These are phyloP conservation scores for Auxenochlorella pyrenoidosa DNA, from an alignment of 139 green algal genomes.

Conservation along the genomic window DNA sequence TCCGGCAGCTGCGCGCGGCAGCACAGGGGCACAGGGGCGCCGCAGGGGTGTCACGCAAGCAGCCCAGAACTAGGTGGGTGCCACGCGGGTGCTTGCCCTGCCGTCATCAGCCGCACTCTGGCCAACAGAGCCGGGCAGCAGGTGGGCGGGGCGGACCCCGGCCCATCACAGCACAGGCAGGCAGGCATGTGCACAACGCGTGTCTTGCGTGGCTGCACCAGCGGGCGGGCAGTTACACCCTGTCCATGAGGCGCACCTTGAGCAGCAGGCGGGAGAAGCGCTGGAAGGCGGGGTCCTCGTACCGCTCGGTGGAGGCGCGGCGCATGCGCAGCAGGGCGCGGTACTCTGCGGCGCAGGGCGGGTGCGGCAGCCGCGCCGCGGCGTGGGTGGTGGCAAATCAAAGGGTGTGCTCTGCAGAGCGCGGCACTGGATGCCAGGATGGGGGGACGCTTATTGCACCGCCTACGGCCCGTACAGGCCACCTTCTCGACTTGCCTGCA, in stretches of 20 bases:
- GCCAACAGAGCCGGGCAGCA: no score
- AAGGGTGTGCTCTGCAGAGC: no score
- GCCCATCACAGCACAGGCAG: background rate
- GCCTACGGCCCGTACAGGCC: no score
- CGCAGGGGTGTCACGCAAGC: background rate
- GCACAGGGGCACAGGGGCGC: no score
- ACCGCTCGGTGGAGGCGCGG: background rate
- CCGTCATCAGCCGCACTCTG: no score
- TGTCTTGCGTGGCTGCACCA: no score
- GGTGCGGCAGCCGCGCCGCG: no score
- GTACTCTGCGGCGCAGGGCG: conserved; percentile 42
- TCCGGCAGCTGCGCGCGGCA: conserved; percentile 53
- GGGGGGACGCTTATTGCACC: no score
- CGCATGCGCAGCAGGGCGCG: conserved; percentile 55
- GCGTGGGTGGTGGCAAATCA: no score
- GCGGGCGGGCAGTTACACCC: no score
- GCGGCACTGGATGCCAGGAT: background rate
- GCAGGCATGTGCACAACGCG: background rate
- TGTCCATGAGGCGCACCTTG: conserved; percentile 37
- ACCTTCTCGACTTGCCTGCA: background rate
- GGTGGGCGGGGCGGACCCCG: background rate
- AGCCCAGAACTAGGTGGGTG: background rate
- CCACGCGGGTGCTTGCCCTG: no score
- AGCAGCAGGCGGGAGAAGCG: conserved; percentile 63
- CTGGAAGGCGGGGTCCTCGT: conserved; percentile 47